Base-by-base conservation (phyloP, 495 filamentous ascomycete genomes). In the Patellaria atrata region DNA sequence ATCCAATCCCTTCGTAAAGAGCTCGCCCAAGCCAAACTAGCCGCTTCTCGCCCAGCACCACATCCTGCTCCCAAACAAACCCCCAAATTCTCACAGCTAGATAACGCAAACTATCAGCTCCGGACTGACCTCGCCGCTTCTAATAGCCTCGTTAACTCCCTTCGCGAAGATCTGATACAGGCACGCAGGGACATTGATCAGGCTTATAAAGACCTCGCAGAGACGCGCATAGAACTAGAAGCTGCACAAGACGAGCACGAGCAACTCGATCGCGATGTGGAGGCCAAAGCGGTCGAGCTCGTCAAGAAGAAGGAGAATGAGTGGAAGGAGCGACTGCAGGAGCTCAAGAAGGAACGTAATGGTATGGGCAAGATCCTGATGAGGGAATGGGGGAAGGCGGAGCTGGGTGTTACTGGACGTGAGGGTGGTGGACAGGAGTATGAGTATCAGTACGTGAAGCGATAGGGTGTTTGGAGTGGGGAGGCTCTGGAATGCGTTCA, bases 321-420 rank as follows among this genome's bases (percentile, higher is more conserved):
- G 38, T 48, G 45, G 48, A 35, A 20, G 6, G 37, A 39, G 17
- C 36, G 20, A n/a, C 20, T 52, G 15, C 39, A 39, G 21, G 37
- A 43, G 31, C 14, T 40, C 39, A 16, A 49, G 27, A 35, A 37
- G 21, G 54, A 57, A 43, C 28, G 45, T 30, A 33, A 47, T 27
- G 20, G 45, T 8, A 53, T 52, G 47, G 43, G 41, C 4, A 43
- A 45, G 40, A 45, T 49, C 27, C 28, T 59, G 33, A 33, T 55
- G 47, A 30, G 43, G 30, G 42, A 50, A 33, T 57, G 56, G 54
- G 56, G 54, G 5, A 44, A 41, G 27, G 48, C 52, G 29, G 54
- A 57, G 33, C 28, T 34, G 20, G 52, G 54, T 9, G 31, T 35
- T 13, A 27, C n/a, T 3, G 45, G 35, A 26, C 17, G 28, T 27